A percentile compares a stretch with the other conserved stretches of the same genome.
Evolutionary conservation across 345 rosid species (phyloP).

Genomic region (Sonneratia caseolaris): DNA sequence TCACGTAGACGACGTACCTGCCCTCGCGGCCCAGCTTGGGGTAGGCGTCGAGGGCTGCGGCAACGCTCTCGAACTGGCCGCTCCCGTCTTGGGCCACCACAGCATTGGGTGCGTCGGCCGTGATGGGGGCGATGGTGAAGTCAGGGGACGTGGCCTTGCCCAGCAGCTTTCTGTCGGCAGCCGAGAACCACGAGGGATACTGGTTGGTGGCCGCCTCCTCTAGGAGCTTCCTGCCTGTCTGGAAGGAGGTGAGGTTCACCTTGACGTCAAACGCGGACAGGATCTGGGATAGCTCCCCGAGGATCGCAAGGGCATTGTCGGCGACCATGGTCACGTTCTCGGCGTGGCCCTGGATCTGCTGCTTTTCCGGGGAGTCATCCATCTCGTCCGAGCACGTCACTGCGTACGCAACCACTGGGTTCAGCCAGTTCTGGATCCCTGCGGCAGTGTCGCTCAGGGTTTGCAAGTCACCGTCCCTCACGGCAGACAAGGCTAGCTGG

Average conservation of each 20-base stretch:
- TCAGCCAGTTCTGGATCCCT: slow-evolving; percentile 39
- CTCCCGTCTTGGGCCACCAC: slow-evolving; percentile 81
- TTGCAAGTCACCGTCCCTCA: slow-evolving; percentile 14
- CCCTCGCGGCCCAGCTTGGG: slow-evolving; percentile 24
- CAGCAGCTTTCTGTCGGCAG: slow-evolving; percentile 50
- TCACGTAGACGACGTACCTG: slow-evolving; percentile 35
- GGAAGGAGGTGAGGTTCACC: slow-evolving; percentile 9
- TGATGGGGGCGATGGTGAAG: no score
- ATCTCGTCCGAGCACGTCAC: slow-evolving; percentile 49
- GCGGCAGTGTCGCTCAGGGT: slow-evolving; percentile 4
- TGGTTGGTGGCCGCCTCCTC: slow-evolving; percentile 11
- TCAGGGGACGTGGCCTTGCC: slow-evolving; percentile 18
- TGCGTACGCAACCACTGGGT: slow-evolving; percentile 49
- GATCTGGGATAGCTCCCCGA: slow-evolving; percentile 23
- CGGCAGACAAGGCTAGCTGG: slow-evolving; percentile 17
- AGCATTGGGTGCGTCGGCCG: slow-evolving; percentile 21
- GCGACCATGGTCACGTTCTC: slow-evolving; percentile 27
- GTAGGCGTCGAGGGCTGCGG: slow-evolving; percentile 37
- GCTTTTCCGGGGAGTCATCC: slow-evolving; percentile 17
- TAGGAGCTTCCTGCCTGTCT: slow-evolving; percentile 33
- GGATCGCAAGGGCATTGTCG: slow-evolving; percentile 30
- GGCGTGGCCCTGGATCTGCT: slow-evolving; percentile 17
- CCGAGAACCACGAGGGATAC: slow-evolving; percentile 57
- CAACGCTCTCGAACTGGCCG: slow-evolving; percentile 48
- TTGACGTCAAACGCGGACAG: slow-evolving; percentile 25